Base-by-base conservation (phyloP, 1,284 basidiomycete species). In the Mycosarcoma maydis region DNA sequence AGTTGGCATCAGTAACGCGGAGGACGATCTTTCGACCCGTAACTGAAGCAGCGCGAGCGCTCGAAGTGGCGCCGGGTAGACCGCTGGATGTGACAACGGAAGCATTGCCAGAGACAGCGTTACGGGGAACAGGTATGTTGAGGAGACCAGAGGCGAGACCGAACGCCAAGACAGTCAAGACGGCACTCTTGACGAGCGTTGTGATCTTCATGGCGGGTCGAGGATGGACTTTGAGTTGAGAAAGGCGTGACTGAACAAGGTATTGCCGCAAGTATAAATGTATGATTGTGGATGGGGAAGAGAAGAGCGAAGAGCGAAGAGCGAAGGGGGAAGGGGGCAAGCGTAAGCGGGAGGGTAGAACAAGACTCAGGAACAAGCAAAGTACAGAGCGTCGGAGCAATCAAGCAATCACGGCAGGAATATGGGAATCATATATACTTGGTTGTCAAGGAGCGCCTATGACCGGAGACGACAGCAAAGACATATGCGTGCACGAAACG, bases 1-100 rank as follows among this genome's bases (percentile, higher is more conserved):
- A 69, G 55, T 64, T 69, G 59, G 51, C 59, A 43, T 59, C 64
- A 51, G 51, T 55, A 23, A 54, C 55, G 46, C 50, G 57, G 47
- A 69, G 27, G 17, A 50, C 54, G 29, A 59, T 27, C 16, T 34
- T n/a, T 33, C 32, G 42, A 17, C 39, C 33, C 19, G 27, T 17
- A 2, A 36, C 24, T n/a, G 33, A 27, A 4, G 38, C 22, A 29
- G 16, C n/a, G 29, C 27, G 17, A n/a, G 11, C n/a, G 9, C 36
- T 37, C 7, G 46, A 24, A 23, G 44, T 29, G 44, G 50, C 34
- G 24, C 22, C 14, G 26, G 22, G n/a, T 19, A 36, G 20, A 20
- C 8, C 33, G 20, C 30, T 41, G 9, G 36, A 37, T 8, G 20
- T 13, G 13, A 8, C 19, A 20, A 7, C 14, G 13, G 36, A 8